Evolutionary conservation across 257 asterid species (phyloP).

Genomic region (Rubia yunnanensis): DNA sequence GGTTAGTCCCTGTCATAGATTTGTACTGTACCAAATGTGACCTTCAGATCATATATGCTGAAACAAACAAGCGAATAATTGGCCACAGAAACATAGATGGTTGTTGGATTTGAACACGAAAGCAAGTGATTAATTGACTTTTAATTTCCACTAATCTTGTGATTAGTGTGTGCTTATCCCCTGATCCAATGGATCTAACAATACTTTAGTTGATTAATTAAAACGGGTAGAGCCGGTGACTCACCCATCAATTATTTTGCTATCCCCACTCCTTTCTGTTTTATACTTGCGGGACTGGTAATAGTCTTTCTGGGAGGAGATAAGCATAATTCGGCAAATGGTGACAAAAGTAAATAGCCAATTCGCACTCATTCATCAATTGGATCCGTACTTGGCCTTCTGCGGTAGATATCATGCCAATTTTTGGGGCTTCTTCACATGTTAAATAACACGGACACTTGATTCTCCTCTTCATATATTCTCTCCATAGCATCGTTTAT

Average conservation of each 20-base stretch:
- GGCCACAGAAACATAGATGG: conserved; percentile 18
- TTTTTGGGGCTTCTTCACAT: conserved; percentile 13
- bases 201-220: not conserved
- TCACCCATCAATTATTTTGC: not conserved
- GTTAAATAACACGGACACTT: no score
- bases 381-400: not conserved
- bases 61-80: conserved; percentile 5
- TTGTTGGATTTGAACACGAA: conserved; percentile 12
- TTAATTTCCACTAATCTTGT: not conserved
- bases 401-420: conserved; percentile 16
- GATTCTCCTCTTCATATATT: not conserved
- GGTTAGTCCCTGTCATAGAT: conserved; percentile 44
- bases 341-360: conserved; percentile 18
- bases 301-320: not conserved
- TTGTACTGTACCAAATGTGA: not conserved
- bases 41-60: conserved; percentile 10
- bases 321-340: conserved; percentile 5
- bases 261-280: not conserved
- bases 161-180: conserved; percentile 10
- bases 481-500: no score
- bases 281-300: not conserved
- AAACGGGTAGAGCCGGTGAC: not conserved
- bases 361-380: conserved; percentile 9
- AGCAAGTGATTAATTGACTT: no score
- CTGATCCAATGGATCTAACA: conserved; percentile 7